These are phyloP conservation scores for Peribolospora baueri DNA, from an alignment of 768 basidiomycete species.

Conservation along the genomic window DNA sequence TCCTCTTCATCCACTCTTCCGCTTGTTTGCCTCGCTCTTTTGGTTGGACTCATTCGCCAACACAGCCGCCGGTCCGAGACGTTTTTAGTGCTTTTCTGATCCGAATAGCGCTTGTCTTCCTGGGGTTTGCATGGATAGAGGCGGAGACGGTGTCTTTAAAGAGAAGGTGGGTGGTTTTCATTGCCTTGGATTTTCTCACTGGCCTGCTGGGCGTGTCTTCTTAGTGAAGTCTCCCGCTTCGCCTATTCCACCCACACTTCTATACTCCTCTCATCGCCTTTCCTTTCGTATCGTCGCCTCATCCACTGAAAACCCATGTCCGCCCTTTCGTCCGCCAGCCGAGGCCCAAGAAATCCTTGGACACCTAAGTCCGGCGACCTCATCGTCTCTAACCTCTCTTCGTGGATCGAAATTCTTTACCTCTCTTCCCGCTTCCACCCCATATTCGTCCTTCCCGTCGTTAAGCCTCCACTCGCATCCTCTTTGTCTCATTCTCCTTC, in stretches of 20 bases:
- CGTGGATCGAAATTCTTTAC: conserved; percentile 9
- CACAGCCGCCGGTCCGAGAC: no score
- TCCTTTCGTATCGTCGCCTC: neutral
- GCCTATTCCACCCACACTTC: neutral
- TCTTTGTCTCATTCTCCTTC: neutral
- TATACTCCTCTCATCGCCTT: neutral
- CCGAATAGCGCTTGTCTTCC: no score
- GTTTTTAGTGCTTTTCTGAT: no score
- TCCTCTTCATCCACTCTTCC: no score
- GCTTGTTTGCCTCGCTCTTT: no score
- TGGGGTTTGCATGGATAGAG: no score
- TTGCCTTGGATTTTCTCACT: no score
- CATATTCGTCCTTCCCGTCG: conserved; percentile 6
- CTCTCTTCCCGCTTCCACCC: conserved; percentile 11
- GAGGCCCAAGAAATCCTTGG: neutral
- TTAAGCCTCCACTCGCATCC: no score
- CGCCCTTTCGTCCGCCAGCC: no score
- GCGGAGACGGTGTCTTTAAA: no score
- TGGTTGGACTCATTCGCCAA: no score
- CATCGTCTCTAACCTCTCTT: conserved; percentile 9
- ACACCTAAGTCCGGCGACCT: conserved; percentile 8
- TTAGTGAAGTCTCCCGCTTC: neutral
- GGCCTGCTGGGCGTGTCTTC: neutral
- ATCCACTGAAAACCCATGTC: neutral
- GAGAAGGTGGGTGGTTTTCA: no score